These are phyloP conservation scores for Mycena citricolor DNA, from an alignment of 1,284 basidiomycete species.

Conservation along the genomic window DNA sequence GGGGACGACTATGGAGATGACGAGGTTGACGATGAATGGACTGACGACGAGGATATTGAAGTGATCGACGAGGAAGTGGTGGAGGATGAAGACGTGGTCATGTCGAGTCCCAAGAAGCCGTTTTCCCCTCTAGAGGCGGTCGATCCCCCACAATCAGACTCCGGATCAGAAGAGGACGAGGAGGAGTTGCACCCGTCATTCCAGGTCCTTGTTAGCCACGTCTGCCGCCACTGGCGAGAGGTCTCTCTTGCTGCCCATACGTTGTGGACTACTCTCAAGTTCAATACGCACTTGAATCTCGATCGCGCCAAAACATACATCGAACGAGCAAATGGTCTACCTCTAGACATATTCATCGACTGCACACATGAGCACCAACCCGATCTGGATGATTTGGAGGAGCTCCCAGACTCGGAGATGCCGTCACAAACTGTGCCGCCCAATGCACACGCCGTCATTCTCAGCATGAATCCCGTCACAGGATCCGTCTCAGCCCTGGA, in stretches of 20 bases:
- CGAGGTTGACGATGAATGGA: constrained; percentile 25
- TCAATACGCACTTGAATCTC: constrained; percentile 29
- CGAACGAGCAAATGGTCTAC: constrained; percentile 44
- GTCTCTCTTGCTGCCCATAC: constrained; percentile 32
- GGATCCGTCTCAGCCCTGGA: constrained; percentile 10
- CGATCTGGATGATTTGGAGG: constrained; percentile 25
- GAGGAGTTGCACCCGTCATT: constrained; percentile 34
- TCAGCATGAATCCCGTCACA: constrained; percentile 15
- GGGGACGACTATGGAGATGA: constrained; percentile 25
- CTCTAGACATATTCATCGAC: constrained; percentile 50
- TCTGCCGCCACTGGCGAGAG: constrained; percentile 38
- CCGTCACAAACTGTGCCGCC: constrained; percentile 15
- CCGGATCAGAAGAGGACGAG: constrained; percentile 26
- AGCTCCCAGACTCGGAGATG: constrained; percentile 3
- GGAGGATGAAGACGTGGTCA: constrained; percentile 24
- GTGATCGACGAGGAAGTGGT: constrained; percentile 22
- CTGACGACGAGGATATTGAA: constrained; percentile 23
- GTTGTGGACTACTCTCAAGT: constrained; percentile 31
- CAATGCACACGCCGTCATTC: constrained; percentile 23
- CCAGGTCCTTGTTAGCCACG: constrained; percentile 45
- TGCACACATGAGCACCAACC: constrained; percentile 31
- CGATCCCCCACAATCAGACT: constrained; percentile 11
- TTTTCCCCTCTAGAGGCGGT: constrained; percentile 1
- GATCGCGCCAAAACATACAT: constrained; percentile 44
- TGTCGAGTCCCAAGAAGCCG: constrained; percentile 16